Conservation (phyloP, 192 early-diverging fungal species). For the Funneliformis geosporum region DNA sequence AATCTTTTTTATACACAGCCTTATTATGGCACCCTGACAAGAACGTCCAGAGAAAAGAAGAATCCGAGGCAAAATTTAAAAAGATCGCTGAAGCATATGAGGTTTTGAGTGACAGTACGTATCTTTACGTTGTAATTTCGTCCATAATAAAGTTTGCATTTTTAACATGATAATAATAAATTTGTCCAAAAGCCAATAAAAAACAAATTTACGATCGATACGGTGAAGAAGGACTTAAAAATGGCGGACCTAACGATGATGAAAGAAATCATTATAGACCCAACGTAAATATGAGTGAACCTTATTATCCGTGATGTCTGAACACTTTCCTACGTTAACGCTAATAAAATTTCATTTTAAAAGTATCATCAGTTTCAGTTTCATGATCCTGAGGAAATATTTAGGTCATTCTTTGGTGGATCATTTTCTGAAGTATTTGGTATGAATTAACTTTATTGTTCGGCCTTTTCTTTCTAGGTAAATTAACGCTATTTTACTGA, state of each 20-base stretch:
- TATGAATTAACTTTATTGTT: constrained; percentile 12
- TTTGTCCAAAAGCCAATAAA: constrained; percentile 30
- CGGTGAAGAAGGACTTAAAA: constrained; percentile 33
- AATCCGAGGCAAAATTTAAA: constrained; percentile 56
- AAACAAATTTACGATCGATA: constrained; percentile 35
- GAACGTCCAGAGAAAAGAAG: constrained; percentile 66
- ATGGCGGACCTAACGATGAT: background rate
- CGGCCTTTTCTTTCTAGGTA: background rate
- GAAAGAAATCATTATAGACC: background rate
- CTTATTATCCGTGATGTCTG: background rate
- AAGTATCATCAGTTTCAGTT: constrained; percentile 33
- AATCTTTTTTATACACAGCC: constrained; percentile 36
- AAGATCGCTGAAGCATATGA: constrained; percentile 42
- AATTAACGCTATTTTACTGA: too few relatives aligned
- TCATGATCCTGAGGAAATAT: constrained; percentile 42
- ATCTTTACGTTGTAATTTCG: background rate
- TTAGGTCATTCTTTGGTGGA: constrained; percentile 37
- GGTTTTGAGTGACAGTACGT: constrained; percentile 41
- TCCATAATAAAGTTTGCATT: background rate
- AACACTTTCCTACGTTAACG: background rate
- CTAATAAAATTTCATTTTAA: background rate
- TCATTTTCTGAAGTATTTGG: constrained; percentile 35
- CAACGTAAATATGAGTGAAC: background rate
- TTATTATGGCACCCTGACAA: constrained; percentile 82
- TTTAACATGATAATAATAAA: background rate